Percentiles rank a stretch among this genome's conserved stretches.
Conservation (phyloP, 1,284 basidiomycete genomes). For the Cutaneotrichosporon mucoides region DNA sequence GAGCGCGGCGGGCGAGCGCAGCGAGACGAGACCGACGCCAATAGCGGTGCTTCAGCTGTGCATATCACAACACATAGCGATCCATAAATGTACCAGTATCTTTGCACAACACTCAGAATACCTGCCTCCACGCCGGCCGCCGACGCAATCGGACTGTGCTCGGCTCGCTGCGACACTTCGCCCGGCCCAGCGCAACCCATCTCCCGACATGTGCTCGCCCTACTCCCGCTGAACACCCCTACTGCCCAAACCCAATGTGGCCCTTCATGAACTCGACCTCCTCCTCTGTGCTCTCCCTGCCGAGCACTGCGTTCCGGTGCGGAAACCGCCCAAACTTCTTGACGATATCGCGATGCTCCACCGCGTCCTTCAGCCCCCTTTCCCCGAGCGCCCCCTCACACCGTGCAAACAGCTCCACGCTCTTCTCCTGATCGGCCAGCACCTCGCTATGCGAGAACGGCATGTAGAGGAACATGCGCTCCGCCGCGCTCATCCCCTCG, state of each 20-base stretch:
- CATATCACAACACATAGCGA: too few species aligned
- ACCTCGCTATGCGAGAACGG: slow-evolving; percentile 9
- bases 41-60: too few species aligned
- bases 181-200: too few species aligned
- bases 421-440: slow-evolving; percentile 10
- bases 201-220: neutral
- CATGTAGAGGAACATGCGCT: slow-evolving; percentile 11
- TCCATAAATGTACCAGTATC: too few species aligned
- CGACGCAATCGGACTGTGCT: too few species aligned
- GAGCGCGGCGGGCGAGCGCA: neutral
- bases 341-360: slow-evolving; percentile 9
- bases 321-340: slow-evolving; percentile 10
- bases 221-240: neutral
- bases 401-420: neutral
- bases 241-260: slow-evolving; percentile 6
- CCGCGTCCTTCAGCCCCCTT: neutral
- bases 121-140: too few species aligned
- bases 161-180: too few species aligned
- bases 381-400: neutral
- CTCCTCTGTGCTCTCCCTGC: slow-evolving; percentile 3
- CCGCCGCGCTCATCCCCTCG: neutral
- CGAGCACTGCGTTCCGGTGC: slow-evolving; percentile 9
- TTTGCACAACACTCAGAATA: too few species aligned
- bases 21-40: too few species aligned
- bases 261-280: slow-evolving; percentile 3